Percentiles rank a stretch among this genome's conserved stretches.
Evolutionary conservation across 2,329 filamentous ascomycete genomes (phyloP).

Genomic region (Pseudogymnoascus sp.): DNA sequence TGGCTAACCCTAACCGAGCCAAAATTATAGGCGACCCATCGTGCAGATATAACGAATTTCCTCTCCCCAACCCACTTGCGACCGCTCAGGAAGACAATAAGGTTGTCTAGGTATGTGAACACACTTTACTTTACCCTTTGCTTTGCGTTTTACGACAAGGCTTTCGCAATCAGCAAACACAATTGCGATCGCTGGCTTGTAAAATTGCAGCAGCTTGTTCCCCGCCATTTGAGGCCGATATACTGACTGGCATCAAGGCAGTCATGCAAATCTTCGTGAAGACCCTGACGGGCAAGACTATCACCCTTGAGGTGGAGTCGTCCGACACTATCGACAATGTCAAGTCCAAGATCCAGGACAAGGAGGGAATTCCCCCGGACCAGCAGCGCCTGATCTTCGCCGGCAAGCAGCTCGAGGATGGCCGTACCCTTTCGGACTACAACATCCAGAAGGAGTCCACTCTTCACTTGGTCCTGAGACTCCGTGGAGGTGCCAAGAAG

Average conservation of each 20-base stretch:
- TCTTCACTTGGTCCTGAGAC: conserved; percentile 93
- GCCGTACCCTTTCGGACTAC: conserved; percentile 98
- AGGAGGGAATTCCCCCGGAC: conserved; percentile 98
- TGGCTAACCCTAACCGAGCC: conserved; percentile 5
- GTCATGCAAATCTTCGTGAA: conserved; percentile 71
- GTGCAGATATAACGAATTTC: neutral
- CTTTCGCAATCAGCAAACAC: neutral
- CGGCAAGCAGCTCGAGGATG: conserved; percentile 99
- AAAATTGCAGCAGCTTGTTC: neutral
- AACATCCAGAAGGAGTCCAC: conserved; percentile 99
- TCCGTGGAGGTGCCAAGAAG: conserved; percentile 99
- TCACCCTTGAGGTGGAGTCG: conserved; percentile 99
- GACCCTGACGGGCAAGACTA: conserved; percentile 98
- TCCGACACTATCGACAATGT: conserved; percentile 99
- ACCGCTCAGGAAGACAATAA: conserved; percentile 29
- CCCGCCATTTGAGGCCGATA: neutral
- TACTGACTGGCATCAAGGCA: conserved; percentile 33
- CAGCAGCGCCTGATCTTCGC: conserved; percentile 99
- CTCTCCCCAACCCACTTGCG: conserved; percentile 14
- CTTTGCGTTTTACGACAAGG: neutral
- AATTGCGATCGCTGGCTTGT: neutral
- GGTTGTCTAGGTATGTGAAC: conserved; percentile 27
- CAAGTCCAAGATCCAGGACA: conserved; percentile 98
- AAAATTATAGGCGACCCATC: neutral
- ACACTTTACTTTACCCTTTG: neutral